phyloP scores from a whole-genome alignment of 139 green algal species.

The Mesostigma viride region DNA sequence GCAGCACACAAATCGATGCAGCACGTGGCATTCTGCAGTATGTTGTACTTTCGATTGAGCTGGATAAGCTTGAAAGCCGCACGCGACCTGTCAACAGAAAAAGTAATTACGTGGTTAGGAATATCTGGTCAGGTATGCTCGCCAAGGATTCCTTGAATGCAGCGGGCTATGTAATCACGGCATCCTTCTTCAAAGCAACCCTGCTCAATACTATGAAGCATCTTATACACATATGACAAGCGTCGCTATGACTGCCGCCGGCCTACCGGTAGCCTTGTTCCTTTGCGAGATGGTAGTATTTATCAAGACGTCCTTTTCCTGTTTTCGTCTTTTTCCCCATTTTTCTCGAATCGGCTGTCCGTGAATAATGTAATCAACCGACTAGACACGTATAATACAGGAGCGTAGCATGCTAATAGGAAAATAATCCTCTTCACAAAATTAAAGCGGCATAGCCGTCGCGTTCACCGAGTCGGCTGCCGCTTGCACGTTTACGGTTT shows the following conservation, averaged over 20 bases:
- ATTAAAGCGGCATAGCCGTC: background rate
- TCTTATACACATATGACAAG: too few species aligned
- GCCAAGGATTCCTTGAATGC: too few species aligned
- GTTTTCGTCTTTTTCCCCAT: slow-evolving; percentile 32
- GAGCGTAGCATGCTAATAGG: background rate
- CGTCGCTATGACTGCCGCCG: too few species aligned
- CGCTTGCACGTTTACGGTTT: background rate
- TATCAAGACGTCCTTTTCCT: slow-evolving; percentile 58
- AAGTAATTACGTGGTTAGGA: too few species aligned
- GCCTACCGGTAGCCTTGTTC: slow-evolving; percentile 98
- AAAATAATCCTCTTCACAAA: background rate
- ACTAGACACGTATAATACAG: background rate
- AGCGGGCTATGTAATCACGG: too few species aligned
- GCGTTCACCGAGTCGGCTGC: background rate
- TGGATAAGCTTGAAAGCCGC: slow-evolving; percentile 99
- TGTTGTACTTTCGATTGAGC: slow-evolving; percentile 92
- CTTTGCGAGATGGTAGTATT: slow-evolving; percentile 97
- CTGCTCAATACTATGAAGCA: too few species aligned
- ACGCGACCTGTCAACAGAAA: slow-evolving; percentile 84
- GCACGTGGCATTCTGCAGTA: slow-evolving; percentile 61
- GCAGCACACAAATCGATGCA: slow-evolving; percentile 95
- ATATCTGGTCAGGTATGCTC: too few species aligned
- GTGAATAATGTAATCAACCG: background rate
- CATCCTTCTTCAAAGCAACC: too few species aligned
- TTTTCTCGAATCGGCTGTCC: background rate